Base-by-base conservation (phyloP, 352 stramenopile species). In the Pythium brachiatum region DNA sequence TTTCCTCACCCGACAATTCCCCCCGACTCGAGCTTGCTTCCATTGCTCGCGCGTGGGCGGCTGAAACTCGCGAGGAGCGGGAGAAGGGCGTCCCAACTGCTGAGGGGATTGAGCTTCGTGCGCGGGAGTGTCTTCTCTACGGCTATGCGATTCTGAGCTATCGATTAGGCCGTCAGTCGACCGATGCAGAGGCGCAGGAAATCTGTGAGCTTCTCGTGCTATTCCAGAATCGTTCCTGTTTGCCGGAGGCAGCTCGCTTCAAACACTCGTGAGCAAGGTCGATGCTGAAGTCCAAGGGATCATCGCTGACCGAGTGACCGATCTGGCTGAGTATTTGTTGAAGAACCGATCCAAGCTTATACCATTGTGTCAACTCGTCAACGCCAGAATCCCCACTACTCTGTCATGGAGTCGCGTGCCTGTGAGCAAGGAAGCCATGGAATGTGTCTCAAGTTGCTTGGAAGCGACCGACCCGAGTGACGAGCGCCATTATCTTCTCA, bases 401-500 rank as follows among this genome's bases (percentile, higher is more conserved):
- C 18, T 65, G 13, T 20, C 11, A 15, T 65, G 59, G 59, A 54
- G 4, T 11, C 36, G 12, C 18, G 50, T 65, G 9, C 3, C 39
- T 5, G 18, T 54, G n/a, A 52, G 27, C n/a, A 26, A 16, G 48
- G 15, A 43, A 18, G 2, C 16, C 8, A 27, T n/a, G 15, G 16
- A 15, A 12, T 65, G 3, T 20, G 25, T 48, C 20, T 48, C 52
- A 1, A 55, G 51, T 36, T 69, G 54, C 15, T 69, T 68, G 18
- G 53, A 66, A 44, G 64, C 51, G 8, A 63, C 27, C 0, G 18
- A 63, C 23, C n/a, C 32, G 15, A 20, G 16, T 11, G n/a, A 31
- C 27, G 52, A 29, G 5, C 2, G 36, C 0, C 66, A 73, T 29
- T 73, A 73, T 44, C 34, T 66, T 20, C 23, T 73, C 21, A 73